Percentiles rank a stretch among this genome's conserved stretches.
Conservation (phyloP, 768 basidiomycete species). For the Lactarius vividus region DNA sequence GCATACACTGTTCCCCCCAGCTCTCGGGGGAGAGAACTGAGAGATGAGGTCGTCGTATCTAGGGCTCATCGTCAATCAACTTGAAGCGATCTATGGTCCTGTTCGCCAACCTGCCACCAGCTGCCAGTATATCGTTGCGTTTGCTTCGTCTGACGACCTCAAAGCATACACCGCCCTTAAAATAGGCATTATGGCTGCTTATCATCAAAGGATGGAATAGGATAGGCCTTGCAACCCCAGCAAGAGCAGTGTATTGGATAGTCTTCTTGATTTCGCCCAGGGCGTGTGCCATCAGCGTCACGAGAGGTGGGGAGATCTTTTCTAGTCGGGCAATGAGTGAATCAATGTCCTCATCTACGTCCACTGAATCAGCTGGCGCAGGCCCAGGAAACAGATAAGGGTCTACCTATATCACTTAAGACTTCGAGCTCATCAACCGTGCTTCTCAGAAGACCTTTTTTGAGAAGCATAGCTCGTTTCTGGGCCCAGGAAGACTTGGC, state of each 20-base stretch:
- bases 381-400: too few relatives aligned
- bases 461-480: constrained; percentile 64
- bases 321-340: constrained; percentile 54
- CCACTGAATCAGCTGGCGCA: background rate
- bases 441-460: constrained; percentile 65
- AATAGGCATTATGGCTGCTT: constrained; percentile 58
- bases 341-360: constrained; percentile 61
- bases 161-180: constrained; percentile 72
- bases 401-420: constrained; percentile 57
- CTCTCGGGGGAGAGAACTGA: constrained; percentile 55
- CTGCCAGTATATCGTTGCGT: constrained; percentile 67
- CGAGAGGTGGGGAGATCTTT: constrained; percentile 54
- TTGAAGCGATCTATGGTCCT: constrained; percentile 5
- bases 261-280: constrained; percentile 63
- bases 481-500: constrained; percentile 63
- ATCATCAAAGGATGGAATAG: constrained; percentile 75
- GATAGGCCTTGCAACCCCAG: constrained; percentile 63
- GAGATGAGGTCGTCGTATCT: constrained; percentile 75
- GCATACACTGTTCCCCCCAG: constrained; percentile 52
- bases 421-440: constrained; percentile 74
- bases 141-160: constrained; percentile 70
- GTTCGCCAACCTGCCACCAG: constrained; percentile 67
- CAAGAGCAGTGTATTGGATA: constrained; percentile 53
- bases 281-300: constrained; percentile 46
- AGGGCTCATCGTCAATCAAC: background rate